phyloP scores from a whole-genome alignment of 768 basidiomycete genomes.

The Chiua virens region DNA sequence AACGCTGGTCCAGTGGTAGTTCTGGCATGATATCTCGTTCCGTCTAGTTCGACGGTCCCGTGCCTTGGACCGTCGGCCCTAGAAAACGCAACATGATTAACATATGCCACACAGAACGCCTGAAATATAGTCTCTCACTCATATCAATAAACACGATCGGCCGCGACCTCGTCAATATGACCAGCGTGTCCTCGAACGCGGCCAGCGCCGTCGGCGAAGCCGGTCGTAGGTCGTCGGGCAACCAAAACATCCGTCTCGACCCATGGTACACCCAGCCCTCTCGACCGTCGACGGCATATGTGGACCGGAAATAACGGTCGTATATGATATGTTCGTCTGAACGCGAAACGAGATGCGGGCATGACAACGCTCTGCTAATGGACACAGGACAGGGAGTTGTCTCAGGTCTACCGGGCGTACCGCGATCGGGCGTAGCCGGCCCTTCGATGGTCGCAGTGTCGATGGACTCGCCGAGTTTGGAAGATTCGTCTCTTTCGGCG shows the following conservation, averaged over 20 bases:
- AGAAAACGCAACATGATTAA: not conserved
- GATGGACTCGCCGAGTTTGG: no score
- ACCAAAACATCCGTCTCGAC: slow-evolving; percentile 14
- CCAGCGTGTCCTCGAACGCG: slow-evolving; percentile 12
- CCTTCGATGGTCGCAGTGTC: not conserved
- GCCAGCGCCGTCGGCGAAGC: slow-evolving; percentile 1
- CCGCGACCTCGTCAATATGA: slow-evolving; percentile 2
- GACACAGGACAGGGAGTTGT: not conserved
- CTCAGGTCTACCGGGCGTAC: not conserved
- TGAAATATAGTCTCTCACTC: slow-evolving; percentile 9
- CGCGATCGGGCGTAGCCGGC: not conserved
- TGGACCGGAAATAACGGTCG: slow-evolving; percentile 13
- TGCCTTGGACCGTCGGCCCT: not conserved
- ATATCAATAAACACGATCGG: slow-evolving; percentile 11
- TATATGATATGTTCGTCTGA: slow-evolving; percentile 10
- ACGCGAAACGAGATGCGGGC: slow-evolving; percentile 14
- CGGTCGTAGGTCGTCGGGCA: slow-evolving; percentile 16
- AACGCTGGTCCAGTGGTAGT: no score
- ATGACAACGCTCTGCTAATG: not conserved
- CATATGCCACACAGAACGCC: not conserved
- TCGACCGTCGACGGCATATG: slow-evolving; percentile 9
- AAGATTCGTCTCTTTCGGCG: no score
- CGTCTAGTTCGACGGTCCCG: no score
- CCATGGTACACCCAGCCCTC: slow-evolving; percentile 19
- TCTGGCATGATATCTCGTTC: no score